phyloP scores from a whole-genome alignment of 169 alveolate genomes.

The Plasmodium blacklocki region DNA sequence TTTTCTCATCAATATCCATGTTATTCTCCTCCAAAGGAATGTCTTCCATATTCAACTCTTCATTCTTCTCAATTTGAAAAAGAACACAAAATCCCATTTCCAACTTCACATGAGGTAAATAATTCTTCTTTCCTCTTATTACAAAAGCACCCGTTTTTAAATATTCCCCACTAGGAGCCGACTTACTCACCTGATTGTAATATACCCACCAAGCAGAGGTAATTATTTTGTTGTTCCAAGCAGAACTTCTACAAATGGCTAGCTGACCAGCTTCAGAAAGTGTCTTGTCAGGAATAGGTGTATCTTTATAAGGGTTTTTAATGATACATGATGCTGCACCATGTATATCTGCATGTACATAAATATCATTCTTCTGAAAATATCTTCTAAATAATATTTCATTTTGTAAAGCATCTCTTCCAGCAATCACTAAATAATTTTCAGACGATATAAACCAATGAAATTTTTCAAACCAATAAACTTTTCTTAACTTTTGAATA shows the following conservation, averaged over 20 bases:
- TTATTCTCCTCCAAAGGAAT: not conserved
- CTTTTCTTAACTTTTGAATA: slow-evolving; percentile 88
- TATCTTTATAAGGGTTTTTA: slow-evolving; percentile 90
- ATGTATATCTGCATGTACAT: slow-evolving; percentile 97
- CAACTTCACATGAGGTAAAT: slow-evolving; percentile 90
- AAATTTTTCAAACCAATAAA: slow-evolving; percentile 98
- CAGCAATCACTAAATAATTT: slow-evolving; percentile 88
- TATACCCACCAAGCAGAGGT: slow-evolving; percentile 98
- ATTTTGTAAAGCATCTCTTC: slow-evolving; percentile 95
- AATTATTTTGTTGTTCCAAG: slow-evolving; percentile 95
- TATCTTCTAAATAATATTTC: slow-evolving; percentile 95
- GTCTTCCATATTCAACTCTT: slow-evolving; percentile 7
- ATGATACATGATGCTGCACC: slow-evolving; percentile 98
- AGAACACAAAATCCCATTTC: slow-evolving; percentile 95
- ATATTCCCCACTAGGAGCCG: slow-evolving; percentile 97
- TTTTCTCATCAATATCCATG: not conserved
- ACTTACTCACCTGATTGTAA: slow-evolving; percentile 95
- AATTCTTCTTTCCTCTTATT: slow-evolving; percentile 97
- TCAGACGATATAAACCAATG: slow-evolving; percentile 96
- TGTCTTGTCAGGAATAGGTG: slow-evolving; percentile 86
- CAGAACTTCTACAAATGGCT: slow-evolving; percentile 93
- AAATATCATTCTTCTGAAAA: slow-evolving; percentile 92
- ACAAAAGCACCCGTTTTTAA: slow-evolving; percentile 95
- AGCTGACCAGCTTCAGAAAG: slow-evolving; percentile 89
- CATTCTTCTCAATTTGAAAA: slow-evolving; percentile 75